Evolutionary conservation across 1,284 basidiomycete species (phyloP).

Genomic region (Moniliophthora roreri): DNA sequence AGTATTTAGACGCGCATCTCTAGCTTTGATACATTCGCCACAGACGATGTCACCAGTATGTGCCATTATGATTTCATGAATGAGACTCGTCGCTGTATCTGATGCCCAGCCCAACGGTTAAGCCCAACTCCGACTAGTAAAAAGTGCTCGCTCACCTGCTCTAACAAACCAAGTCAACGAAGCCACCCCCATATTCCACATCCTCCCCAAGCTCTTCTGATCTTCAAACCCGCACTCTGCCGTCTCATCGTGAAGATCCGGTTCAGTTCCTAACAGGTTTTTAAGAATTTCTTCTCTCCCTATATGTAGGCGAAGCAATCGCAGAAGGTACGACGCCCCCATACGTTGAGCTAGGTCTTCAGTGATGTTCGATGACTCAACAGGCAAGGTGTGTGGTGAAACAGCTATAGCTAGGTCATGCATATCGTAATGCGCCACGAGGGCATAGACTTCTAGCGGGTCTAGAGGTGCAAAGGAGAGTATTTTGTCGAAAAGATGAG

Average conservation of each 20-base stretch:
- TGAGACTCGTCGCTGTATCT: too few relatives aligned
- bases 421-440: constrained; percentile 39
- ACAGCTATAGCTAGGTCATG: constrained; percentile 37
- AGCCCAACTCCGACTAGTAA: too few relatives aligned
- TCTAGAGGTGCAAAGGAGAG: constrained; percentile 36
- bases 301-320: not conserved
- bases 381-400: constrained; percentile 41
- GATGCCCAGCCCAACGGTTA: too few relatives aligned
- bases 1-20: too few relatives aligned
- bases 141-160: not conserved
- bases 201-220: not conserved
- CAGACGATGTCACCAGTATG: too few relatives aligned
- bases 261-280: not conserved
- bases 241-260: too few relatives aligned
- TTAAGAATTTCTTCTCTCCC: not conserved
- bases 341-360: constrained; percentile 41
- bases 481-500: constrained; percentile 31
- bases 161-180: not conserved
- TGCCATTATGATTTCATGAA: too few relatives aligned
- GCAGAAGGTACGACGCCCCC: constrained; percentile 24
- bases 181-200: not conserved
- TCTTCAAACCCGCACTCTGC: not conserved
- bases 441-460: constrained; percentile 41
- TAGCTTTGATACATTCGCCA: too few relatives aligned
- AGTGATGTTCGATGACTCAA: constrained; percentile 34